Evolutionary conservation across 768 basidiomycete species (phyloP).

Genomic region (Lenzites betulinus): DNA sequence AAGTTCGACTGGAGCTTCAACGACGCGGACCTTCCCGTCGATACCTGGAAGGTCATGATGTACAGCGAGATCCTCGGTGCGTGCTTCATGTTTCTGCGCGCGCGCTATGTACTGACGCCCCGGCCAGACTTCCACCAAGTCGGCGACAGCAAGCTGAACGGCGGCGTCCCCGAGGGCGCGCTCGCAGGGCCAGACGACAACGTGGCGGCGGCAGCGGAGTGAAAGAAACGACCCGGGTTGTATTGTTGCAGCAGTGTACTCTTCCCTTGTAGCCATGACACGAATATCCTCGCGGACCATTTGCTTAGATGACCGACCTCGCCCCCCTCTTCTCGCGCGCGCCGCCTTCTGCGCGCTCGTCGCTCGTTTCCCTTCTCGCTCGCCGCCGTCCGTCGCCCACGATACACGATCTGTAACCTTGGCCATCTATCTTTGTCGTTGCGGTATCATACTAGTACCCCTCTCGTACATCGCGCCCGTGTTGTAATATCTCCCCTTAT

Average conservation of each 20-base stretch:
- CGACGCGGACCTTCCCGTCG: conserved; percentile 96
- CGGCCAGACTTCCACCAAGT: conserved; percentile 79
- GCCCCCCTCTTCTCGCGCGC: not conserved
- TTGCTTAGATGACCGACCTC: conserved; percentile 9
- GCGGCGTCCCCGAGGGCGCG: conserved; percentile 58
- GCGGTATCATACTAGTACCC: conserved; percentile 3
- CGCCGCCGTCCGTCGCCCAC: not conserved
- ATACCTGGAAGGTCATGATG: conserved; percentile 99
- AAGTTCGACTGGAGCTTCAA: conserved; percentile 99
- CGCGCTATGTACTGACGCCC: not conserved
- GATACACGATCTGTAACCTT: conserved; percentile 2
- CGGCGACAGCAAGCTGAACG: conserved; percentile 48
- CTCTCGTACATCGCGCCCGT: not conserved
- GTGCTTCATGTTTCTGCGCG: conserved; percentile 28
- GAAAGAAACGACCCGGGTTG: not conserved
- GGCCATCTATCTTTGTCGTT: conserved; percentile 4
- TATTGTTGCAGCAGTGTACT: conserved; percentile 3
- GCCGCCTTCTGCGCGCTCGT: not conserved
- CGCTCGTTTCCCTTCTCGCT: not conserved
- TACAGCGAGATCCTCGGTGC: conserved; percentile 95
- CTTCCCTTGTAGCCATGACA: conserved; percentile 11
- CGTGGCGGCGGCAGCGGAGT: conserved; percentile 13
- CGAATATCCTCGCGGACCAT: conserved; percentile 11
- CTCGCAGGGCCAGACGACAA: conserved; percentile 61
- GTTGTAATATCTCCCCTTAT: not conserved